Evolutionary conservation across 2,329 filamentous ascomycete species (phyloP), one percentile per base, ranked within the genome.

Genomic region (Dactylonectria macrodidyma): DNA sequence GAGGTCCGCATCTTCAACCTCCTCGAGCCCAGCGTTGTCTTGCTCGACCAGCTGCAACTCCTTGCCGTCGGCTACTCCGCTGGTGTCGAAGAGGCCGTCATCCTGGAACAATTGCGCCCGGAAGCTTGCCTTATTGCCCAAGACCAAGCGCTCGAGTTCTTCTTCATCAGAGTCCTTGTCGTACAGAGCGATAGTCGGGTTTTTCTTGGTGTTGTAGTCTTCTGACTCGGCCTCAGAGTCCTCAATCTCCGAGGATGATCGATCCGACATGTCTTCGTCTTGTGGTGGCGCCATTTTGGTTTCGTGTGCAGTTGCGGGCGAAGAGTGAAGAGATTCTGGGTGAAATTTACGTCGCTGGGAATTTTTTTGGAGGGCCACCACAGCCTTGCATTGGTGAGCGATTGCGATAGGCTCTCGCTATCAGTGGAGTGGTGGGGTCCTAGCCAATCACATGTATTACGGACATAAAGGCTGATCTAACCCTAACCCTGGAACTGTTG

Each of bases 61-160:
- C 52, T 79, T 76, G n/a, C 75, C 73, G n/a, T 84, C 79, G 2
- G 62, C 71, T 7, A 80, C 81, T 38, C 79, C 77, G 46, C 78
- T 76, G 1, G 69, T 73, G 52, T 77, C 75, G 44, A 78, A 71
- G 0, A 77, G 76, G 47, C 71, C 84, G 76, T 84, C 90, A 81
- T 81, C 83, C 76, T 83, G 83, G 72, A 92, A 92, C 59, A 98
- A 84, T 48, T 92, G 91, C 65, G 92, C 87, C 66, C 91, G 88
- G 80, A 98, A 98, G 38, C 91, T 93, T n/a, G 89, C 88, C 54
- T 92, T 90, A 81, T 97, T 93, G 62, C 96, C 96, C 69, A 99
- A 93, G 3, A 99, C 93, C 69, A 98, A 84, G 71, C 91, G 90
- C 83, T 98, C 95, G 34, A 98, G 89, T 78, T 95, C 94, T 77